Evolutionary conservation across 495 filamentous ascomycete genomes (phyloP), one percentile per base, ranked within the genome.

Genomic region (Penicillium goetzii): DNA sequence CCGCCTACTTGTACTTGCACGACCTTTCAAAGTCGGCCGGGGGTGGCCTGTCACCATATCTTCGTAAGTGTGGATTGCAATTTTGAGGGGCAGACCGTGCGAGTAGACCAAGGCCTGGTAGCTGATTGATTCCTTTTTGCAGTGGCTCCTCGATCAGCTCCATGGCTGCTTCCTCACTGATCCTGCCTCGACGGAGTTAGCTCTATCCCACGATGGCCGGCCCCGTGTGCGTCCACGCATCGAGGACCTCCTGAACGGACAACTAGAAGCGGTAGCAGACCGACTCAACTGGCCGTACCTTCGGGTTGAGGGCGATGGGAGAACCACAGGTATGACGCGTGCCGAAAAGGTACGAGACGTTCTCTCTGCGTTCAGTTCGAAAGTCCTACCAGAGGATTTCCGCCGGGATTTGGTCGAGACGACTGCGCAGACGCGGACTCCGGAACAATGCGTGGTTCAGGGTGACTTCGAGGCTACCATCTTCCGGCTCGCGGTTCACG

Each of bases 391-490:
- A 14, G 77, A 80, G 40, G 80, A 82, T n/a, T 81, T 78, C 63
- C 75, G 77, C 9, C 72, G 47, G 19, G 77, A 83, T 47, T 65
- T 81, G 14, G 66, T 69, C 45, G 76, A 78, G 47, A 71, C 72
- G 8, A 59, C 61, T 0, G 57, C 63, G 25, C 58, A 68, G 21
- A 30, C 64, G 6, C 67, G 72, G 11, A 77, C 75, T 25, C 68
- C 76, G 23, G 79, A 82, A 64, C 73, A 80, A 43, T 78, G 79
- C 62, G 76, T 82, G 17, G 76, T 83, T 11, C 81, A 80, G 59
- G 78, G 77, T 3, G 79, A 82, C 56, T 74, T 84, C n/a, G 78
- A 80, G 56, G 77, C 77, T 19, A 85, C 83, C 2, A 74, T 84
- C 47, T 84, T 83, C 68, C 73, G 79, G 9, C 76, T 85, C 0